A percentile compares a stretch with the other conserved stretches of the same genome.
Evolutionary conservation across 2,329 filamentous ascomycete species (phyloP).

Genomic region (Chrysoporthe puriensis): DNA sequence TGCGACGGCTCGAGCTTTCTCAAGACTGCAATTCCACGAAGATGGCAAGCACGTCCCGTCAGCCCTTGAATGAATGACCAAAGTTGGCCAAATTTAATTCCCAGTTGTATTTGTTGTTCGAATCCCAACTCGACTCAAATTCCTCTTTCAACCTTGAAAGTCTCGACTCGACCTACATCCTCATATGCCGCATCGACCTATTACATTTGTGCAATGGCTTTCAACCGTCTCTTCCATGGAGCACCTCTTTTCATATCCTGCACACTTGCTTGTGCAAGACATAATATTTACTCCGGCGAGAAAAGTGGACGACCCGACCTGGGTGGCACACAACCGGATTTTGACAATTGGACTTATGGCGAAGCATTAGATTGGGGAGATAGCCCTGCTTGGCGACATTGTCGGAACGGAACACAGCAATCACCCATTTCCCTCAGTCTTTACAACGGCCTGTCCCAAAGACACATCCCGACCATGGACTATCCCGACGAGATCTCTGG

Average conservation of each 20-base stretch:
- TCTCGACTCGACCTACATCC: not conserved
- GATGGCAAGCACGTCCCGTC: not conserved
- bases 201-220: not conserved
- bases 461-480: conserved; percentile 47
- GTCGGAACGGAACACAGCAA: conserved; percentile 55
- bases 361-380: conserved; percentile 46
- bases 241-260: not conserved
- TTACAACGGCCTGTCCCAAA: conserved; percentile 43
- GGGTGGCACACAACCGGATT: not conserved
- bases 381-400: conserved; percentile 40
- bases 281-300: not conserved
- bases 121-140: too few relatives aligned
- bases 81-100: not conserved
- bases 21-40: too few relatives aligned
- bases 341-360: conserved; percentile 37
- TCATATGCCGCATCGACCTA: not conserved
- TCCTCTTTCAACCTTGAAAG: too few relatives aligned
- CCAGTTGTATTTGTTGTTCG: not conserved
- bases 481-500: conserved; percentile 43
- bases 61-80: not conserved
- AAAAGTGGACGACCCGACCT: not conserved
- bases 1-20: not conserved
- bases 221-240: not conserved
- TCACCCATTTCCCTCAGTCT: conserved; percentile 51
- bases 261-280: not conserved